Conservation (phyloP, 257 asterid species). For the Przewalskia tangutica region DNA sequence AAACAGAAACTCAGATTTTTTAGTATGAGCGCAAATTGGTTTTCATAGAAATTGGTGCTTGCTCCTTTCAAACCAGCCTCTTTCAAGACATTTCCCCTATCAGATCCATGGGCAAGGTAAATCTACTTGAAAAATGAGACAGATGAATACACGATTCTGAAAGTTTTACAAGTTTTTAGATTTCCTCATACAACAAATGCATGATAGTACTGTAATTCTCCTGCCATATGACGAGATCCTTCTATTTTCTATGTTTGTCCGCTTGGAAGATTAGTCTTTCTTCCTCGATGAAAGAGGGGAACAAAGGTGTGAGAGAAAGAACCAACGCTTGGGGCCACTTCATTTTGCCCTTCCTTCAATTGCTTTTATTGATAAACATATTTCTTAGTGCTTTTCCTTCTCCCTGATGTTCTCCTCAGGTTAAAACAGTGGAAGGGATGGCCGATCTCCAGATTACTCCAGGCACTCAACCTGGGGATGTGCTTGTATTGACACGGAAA, state of each 20-base stretch:
- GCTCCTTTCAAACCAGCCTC: neutral
- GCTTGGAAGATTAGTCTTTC: neutral
- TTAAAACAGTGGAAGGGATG: constrained; percentile 91
- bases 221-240: neutral
- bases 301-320: neutral
- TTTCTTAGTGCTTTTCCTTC: neutral
- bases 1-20: neutral
- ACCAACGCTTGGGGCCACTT: neutral
- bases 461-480: constrained; percentile 98
- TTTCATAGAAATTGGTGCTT: neutral
- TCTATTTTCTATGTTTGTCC: neutral
- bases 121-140: neutral
- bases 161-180: neutral
- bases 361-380: neutral
- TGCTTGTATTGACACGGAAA: constrained; percentile 88
- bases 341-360: neutral
- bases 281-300: neutral
- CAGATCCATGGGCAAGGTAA: neutral
- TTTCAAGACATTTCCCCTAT: neutral
- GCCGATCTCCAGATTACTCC: constrained; percentile 89
- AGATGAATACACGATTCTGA: neutral
- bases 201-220: neutral
- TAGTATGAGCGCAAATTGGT: neutral
- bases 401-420: constrained; percentile 28
- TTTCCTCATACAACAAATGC: neutral